These are phyloP conservation scores for Gelatoporia subvermispora DNA, from an alignment of 768 basidiomycete genomes.

Conservation along the genomic window DNA sequence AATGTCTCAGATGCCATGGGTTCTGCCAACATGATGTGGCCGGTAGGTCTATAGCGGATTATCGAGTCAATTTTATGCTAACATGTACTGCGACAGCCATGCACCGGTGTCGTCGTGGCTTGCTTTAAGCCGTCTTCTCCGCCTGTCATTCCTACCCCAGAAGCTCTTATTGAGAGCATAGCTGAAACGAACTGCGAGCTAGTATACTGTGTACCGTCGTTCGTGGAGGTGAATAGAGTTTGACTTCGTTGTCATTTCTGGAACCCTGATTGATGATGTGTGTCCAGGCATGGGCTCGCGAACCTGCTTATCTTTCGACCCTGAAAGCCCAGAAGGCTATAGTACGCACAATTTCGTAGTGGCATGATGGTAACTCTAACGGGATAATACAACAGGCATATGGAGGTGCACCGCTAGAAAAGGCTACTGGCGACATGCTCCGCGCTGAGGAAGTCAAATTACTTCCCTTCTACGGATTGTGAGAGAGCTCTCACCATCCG, in stretches of 20 bases:
- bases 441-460: slow-evolving; percentile 9
- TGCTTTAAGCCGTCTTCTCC: slow-evolving; percentile 20
- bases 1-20: slow-evolving; percentile 10
- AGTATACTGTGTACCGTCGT: slow-evolving; percentile 13
- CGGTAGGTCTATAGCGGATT: slow-evolving; percentile 1
- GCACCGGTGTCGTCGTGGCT: slow-evolving; percentile 12
- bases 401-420: slow-evolving; percentile 12
- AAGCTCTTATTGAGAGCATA: slow-evolving; percentile 6
- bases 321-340: slow-evolving; percentile 13
- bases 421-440: slow-evolving; percentile 10
- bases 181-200: slow-evolving; percentile 7
- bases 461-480: neutral
- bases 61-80: neutral
- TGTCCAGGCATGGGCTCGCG: slow-evolving; percentile 12
- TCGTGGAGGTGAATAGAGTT: slow-evolving; percentile 7
- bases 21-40: slow-evolving; percentile 1
- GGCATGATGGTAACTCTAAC: neutral
- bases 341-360: slow-evolving; percentile 1
- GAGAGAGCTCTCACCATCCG: too few species aligned
- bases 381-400: neutral
- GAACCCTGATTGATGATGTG: neutral
- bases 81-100: neutral
- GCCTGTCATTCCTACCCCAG: slow-evolving; percentile 16
- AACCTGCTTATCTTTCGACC: slow-evolving; percentile 10
- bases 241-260: too few species aligned